phyloP scores from a whole-genome alignment of 1,284 basidiomycete species.

The Anthracocystis setariae region DNA sequence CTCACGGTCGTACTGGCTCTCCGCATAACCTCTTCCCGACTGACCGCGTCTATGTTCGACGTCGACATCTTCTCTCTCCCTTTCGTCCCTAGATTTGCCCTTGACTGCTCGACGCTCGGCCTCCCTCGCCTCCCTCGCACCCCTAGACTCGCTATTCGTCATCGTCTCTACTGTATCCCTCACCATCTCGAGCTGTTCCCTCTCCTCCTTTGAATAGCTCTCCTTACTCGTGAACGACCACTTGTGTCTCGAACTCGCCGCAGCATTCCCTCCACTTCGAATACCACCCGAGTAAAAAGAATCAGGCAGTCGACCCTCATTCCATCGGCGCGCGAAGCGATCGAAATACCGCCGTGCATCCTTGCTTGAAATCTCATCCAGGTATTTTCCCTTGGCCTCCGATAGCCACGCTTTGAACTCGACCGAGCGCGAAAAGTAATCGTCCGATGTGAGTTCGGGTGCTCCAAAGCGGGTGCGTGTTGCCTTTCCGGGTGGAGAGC shows the following conservation, averaged over 20 bases:
- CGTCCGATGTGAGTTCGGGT: conserved; percentile 17
- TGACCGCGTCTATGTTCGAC: background rate
- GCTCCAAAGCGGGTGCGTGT: conserved; percentile 12
- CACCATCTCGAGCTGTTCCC: conserved; percentile 27
- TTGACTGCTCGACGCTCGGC: conserved; percentile 22
- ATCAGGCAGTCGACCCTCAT: conserved; percentile 26
- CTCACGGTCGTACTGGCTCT: conserved; percentile 19
- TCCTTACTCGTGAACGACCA: conserved; percentile 30
- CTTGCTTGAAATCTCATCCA: conserved; percentile 49
- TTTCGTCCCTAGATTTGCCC: background rate
- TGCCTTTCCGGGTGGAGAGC: conserved; percentile 2
- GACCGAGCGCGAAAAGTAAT: conserved; percentile 42
- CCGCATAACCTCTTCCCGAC: conserved; percentile 2
- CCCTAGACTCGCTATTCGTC: conserved; percentile 38
- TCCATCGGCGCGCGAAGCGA: conserved; percentile 50
- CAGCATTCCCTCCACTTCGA: conserved; percentile 3
- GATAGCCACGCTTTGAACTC: conserved; percentile 57
- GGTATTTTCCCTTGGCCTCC: conserved; percentile 25
- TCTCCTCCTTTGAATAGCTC: conserved; percentile 22
- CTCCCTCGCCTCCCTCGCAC: conserved; percentile 42
- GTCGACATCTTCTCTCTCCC: conserved; percentile 17
- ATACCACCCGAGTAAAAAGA: conserved; percentile 23
- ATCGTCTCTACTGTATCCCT: conserved; percentile 48
- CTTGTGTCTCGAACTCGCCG: conserved; percentile 21
- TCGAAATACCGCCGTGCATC: conserved; percentile 51